phyloP scores from a whole-genome alignment of 345 rosid species.

The Gossypioides kirkii region DNA sequence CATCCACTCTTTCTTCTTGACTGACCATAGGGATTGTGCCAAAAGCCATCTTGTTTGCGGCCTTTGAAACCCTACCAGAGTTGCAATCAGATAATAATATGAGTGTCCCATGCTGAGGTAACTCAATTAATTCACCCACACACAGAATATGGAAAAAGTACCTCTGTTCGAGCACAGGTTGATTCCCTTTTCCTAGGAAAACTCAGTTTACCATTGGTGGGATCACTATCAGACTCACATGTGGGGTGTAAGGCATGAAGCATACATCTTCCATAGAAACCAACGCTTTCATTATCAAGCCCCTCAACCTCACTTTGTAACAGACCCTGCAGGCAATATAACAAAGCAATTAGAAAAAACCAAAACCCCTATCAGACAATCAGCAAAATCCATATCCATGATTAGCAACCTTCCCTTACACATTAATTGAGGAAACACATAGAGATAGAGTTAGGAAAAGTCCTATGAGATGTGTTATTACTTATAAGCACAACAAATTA shows the following conservation, averaged over 20 bases:
- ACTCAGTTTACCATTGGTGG: conserved; percentile 16
- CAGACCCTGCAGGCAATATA: conserved; percentile 30
- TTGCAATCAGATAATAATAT: conserved; percentile 2
- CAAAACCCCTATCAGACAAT: not conserved
- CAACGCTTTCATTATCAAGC: conserved; percentile 36
- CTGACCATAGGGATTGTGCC: conserved; percentile 25
- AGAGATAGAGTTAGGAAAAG: not conserved
- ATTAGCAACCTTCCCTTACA: not conserved
- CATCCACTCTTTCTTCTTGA: conserved; percentile 33
- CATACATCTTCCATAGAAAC: conserved; percentile 46
- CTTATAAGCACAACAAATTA: not conserved
- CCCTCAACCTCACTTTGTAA: conserved; percentile 56
- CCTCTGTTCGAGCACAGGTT: conserved; percentile 55
- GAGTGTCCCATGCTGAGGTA: conserved; percentile 3
- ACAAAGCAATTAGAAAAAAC: not conserved
- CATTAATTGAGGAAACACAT: not conserved
- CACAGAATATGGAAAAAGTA: conserved; percentile 14
- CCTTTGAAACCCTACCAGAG: conserved; percentile 43
- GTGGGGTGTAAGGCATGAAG: conserved; percentile 27
- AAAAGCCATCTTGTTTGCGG: conserved; percentile 44
- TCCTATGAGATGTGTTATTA: not conserved
- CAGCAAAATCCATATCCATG: not conserved
- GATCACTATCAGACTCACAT: conserved; percentile 22
- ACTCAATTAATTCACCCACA: not conserved
- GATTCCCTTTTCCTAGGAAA: conserved; percentile 20